Evolutionary conservation across 192 early-diverging fungal species (phyloP), one percentile per base, ranked within the genome.

Genomic region (Backusella luteola): DNA sequence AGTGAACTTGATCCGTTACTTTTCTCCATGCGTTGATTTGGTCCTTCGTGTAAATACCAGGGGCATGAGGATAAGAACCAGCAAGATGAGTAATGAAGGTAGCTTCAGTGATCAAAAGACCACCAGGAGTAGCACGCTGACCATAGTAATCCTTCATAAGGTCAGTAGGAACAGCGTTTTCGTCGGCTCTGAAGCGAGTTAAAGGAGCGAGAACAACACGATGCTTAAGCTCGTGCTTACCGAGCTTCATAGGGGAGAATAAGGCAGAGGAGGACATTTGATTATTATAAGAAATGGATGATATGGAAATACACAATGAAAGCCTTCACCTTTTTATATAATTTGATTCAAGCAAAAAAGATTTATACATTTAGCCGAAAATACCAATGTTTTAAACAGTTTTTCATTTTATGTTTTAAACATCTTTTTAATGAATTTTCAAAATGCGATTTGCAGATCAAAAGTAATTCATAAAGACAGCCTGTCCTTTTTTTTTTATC

Each of bases 1-100:
- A 83, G 71, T 90, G 88, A 7, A 90, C 89, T 5, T 86, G 86
- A 34, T 86, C 78, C 7, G 89, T 89, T 32, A 83, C 66, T 49
- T 79, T 63, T 53, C 85, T 85, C 90, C 90, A 92, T 9, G 53
- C 84, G 11, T 66, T 74, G 2, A 84, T 76, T 69, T 88, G 88
- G 1, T 83, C 83, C 6, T 74, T 34, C 8, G 76, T 87, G 70
- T 81, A 78, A 19, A 86, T 81, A 19, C 77, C 84, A 34, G 84
- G 80, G 11, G 75, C 74, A 59, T 41, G 26, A 6, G 71, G 77
- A 21, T 81, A 69, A 36, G 32, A 67, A 59, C 79, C 73, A 66
- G 63, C 56, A 14, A 59, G 26, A n/a, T 32, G 29, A 46, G 67
- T 71, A 38, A 80, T 75, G 17, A 70, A 44, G 0, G 72, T 74